Evolutionary conservation across 768 basidiomycete genomes (phyloP), one percentile per base, ranked within the genome.

Genomic region (Termitomyces heimii): DNA sequence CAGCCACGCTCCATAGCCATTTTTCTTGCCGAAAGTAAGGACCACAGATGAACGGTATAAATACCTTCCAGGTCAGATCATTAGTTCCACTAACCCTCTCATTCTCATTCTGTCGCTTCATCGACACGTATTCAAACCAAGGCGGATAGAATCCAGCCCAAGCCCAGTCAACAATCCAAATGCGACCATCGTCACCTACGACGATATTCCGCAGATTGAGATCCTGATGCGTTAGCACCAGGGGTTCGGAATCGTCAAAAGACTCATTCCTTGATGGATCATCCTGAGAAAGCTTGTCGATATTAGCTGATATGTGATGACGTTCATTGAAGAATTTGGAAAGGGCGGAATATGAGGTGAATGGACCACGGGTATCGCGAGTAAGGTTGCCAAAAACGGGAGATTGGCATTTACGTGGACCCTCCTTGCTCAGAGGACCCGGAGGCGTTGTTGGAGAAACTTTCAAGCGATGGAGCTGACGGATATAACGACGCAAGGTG

Each of bases 111-210:
- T 60, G 49, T 22, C 4, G 28, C 50, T 13, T 77, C 60, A 47
- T 59, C 26, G 56, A 52, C 18, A 55, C 42, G 50, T 62, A 64
- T 28, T 62, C 63, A 29, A 62, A 60, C 50, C 55, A 62, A 5
- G 32, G 24, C 0, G 67, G 67, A 55, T 60, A 66, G n/a, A 53
- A 63, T 29, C 64, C 67, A 18, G 63, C 45, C 57, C 55, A 60
- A 14, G 16, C 53, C 66, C 64, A 66, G 42, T 68, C 66, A 12
- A 66, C 24, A 22, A 68, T 43, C 62, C 63, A 68, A 46, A 66
- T 32, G 3, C 32, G 50, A 22, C 66, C 64, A 56, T 64, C 64
- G 12, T 60, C 57, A 12, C 58, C 62, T 14, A 67, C 14, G 3
- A 67, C 59, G 16, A 67, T 60, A 32, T 65, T 63, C 14, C 57